Evolutionary conservation across 352 stramenopile species (phyloP).

Genomic region (Globisporangium recalcitrans): DNA sequence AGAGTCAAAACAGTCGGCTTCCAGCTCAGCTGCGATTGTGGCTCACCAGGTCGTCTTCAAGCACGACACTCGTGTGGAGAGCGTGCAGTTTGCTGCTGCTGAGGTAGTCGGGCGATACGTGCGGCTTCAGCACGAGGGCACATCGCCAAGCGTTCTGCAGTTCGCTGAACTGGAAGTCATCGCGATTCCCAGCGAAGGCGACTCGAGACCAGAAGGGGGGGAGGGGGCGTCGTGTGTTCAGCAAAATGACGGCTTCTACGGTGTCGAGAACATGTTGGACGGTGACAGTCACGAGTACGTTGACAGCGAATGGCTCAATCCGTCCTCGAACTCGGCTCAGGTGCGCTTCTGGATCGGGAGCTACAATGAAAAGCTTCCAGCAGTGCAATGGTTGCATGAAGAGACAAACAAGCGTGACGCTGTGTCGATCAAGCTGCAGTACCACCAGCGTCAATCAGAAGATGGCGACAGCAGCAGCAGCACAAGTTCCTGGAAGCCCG

Average conservation of each 20-base stretch:
- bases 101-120: conserved; percentile 40
- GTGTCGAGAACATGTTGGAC: conserved; percentile 29
- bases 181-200: neutral
- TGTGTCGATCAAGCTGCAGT: conserved; percentile 9
- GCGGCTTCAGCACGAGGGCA: conserved; percentile 48
- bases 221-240: neutral
- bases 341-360: conserved; percentile 69
- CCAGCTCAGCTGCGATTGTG: neutral
- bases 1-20: neutral
- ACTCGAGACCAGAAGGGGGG: neutral
- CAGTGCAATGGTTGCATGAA: conserved; percentile 41
- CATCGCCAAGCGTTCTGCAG: conserved; percentile 31
- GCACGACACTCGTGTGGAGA: conserved; percentile 21
- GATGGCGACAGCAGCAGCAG: neutral
- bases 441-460: conserved; percentile 3
- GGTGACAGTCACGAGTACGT: conserved; percentile 43
- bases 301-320: conserved; percentile 63
- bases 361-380: conserved; percentile 44
- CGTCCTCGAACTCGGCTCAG: conserved; percentile 22
- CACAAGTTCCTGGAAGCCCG: conserved; percentile 1
- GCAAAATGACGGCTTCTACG: conserved; percentile 58
- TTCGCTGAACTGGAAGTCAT: conserved; percentile 72
- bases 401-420: neutral
- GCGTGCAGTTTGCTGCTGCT: conserved; percentile 12
- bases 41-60: conserved; percentile 10